A percentile compares a stretch with the other conserved stretches of the same genome.
phyloP scores from a whole-genome alignment of 2,329 filamentous ascomycete genomes.

The Hypoxylon sp. region DNA sequence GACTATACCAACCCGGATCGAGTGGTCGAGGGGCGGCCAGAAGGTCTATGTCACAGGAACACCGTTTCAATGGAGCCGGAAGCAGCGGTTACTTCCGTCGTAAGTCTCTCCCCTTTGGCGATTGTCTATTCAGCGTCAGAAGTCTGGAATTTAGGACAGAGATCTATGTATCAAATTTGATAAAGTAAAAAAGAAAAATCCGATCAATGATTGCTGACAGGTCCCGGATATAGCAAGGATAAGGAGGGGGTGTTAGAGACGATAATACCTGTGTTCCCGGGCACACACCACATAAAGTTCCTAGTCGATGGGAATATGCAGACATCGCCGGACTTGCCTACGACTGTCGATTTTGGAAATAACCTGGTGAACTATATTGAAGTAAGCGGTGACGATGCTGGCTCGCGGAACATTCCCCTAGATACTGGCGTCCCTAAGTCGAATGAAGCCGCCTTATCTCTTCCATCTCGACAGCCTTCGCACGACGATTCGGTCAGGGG shows the following conservation, averaged over 20 bases:
- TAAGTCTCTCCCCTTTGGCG: constrained; percentile 66
- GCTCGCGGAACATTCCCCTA: constrained; percentile 51
- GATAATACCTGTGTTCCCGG: constrained; percentile 86
- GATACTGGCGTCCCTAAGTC: constrained; percentile 51
- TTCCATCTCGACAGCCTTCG: constrained; percentile 55
- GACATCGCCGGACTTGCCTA: constrained; percentile 88
- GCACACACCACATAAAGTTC: constrained; percentile 97
- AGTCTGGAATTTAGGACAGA: constrained; percentile 21
- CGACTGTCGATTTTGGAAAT: constrained; percentile 97
- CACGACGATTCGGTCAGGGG: constrained; percentile 62
- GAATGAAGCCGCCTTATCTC: constrained; percentile 51
- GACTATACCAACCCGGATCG: constrained; percentile 85
- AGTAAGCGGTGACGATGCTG: constrained; percentile 73
- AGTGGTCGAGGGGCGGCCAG: constrained; percentile 87
- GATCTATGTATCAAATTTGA: constrained; percentile 6
- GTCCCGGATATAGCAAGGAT: constrained; percentile 61
- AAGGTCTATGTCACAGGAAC: constrained; percentile 98
- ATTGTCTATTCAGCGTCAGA: constrained; percentile 39
- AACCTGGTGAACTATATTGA: constrained; percentile 99
- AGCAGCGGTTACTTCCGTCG: constrained; percentile 89
- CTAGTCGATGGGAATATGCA: constrained; percentile 95
- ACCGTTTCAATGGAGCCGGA: constrained; percentile 97
- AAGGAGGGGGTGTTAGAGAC: constrained; percentile 78
- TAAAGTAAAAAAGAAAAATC: background rate
- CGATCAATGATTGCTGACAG: constrained; percentile 36